Conservation (phyloP, 768 basidiomycete species). For the Suillus plorans region DNA sequence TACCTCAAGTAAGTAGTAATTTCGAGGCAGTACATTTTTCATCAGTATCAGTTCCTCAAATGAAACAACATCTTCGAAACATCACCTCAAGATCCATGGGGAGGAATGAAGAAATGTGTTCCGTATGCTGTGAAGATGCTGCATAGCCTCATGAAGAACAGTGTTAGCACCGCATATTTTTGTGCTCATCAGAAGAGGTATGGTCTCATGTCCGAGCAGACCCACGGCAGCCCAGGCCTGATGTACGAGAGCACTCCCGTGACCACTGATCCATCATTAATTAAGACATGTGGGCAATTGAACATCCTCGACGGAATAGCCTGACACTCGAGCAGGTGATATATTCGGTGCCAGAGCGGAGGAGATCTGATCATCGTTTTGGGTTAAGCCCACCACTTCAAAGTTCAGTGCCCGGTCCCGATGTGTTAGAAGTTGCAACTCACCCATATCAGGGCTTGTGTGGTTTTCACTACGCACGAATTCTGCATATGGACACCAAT, state of each 20-base stretch:
- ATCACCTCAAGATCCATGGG: background rate
- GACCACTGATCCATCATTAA: background rate
- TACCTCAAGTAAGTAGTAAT: background rate
- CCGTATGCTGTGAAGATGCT: background rate
- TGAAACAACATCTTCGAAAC: background rate
- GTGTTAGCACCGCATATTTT: background rate
- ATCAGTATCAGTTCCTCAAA: background rate
- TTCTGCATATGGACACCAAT: background rate
- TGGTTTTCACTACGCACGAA: background rate
- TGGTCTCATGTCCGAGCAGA: background rate
- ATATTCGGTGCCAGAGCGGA: background rate
- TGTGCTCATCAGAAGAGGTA: background rate
- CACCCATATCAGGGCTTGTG: background rate
- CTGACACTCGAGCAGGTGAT: background rate
- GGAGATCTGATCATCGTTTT: background rate
- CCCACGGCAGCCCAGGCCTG: background rate
- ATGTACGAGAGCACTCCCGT: background rate
- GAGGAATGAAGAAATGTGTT: background rate
- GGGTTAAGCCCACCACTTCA: background rate
- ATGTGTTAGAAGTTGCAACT: too few relatives aligned
- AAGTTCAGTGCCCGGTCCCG: background rate
- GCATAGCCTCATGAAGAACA: background rate
- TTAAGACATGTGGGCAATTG: background rate
- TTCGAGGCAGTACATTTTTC: background rate
- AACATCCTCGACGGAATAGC: background rate